phyloP scores from a whole-genome alignment of 441 rosid genomes.

The Theobroma grandiflorum region DNA sequence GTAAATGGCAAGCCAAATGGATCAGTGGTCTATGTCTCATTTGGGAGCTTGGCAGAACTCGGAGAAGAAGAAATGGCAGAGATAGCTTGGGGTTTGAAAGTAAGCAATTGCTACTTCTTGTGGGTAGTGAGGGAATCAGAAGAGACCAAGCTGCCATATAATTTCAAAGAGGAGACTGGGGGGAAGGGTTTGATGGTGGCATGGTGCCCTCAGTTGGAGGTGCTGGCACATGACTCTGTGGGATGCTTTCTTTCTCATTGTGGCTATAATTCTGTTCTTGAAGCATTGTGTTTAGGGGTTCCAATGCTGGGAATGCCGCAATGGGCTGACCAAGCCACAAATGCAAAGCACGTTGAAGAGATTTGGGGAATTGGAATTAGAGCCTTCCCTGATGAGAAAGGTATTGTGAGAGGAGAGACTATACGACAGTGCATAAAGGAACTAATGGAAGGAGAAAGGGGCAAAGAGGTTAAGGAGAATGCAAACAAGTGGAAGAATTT shows the following conservation, averaged over 20 bases:
- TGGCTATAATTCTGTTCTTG: slow-evolving; percentile 57
- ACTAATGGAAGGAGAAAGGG: slow-evolving; percentile 49
- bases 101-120: slow-evolving; percentile 40
- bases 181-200: slow-evolving; percentile 47
- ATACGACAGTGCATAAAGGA: slow-evolving; percentile 43
- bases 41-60: slow-evolving; percentile 52
- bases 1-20: slow-evolving; percentile 39
- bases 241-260: slow-evolving; percentile 65
- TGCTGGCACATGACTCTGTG: slow-evolving; percentile 41
- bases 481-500: slow-evolving; percentile 48
- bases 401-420: slow-evolving; percentile 46
- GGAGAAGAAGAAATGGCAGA: slow-evolving; percentile 52
- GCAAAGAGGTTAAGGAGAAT: slow-evolving; percentile 42
- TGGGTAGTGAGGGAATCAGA: slow-evolving; percentile 65
- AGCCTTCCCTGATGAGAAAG: slow-evolving; percentile 37
- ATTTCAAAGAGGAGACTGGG: slow-evolving; percentile 33
- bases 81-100: slow-evolving; percentile 47
- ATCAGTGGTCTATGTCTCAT: slow-evolving; percentile 59
- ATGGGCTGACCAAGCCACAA: slow-evolving; percentile 56
- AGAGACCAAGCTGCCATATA: slow-evolving; percentile 45
- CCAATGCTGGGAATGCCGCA: slow-evolving; percentile 71
- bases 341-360: slow-evolving; percentile 56
- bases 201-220: slow-evolving; percentile 65
- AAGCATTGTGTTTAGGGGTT: slow-evolving; percentile 56
- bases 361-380: slow-evolving; percentile 58